These are phyloP conservation scores for Reticulascus tulasneorum DNA, from an alignment of 2,329 filamentous ascomycete species.

Conservation along the genomic window DNA sequence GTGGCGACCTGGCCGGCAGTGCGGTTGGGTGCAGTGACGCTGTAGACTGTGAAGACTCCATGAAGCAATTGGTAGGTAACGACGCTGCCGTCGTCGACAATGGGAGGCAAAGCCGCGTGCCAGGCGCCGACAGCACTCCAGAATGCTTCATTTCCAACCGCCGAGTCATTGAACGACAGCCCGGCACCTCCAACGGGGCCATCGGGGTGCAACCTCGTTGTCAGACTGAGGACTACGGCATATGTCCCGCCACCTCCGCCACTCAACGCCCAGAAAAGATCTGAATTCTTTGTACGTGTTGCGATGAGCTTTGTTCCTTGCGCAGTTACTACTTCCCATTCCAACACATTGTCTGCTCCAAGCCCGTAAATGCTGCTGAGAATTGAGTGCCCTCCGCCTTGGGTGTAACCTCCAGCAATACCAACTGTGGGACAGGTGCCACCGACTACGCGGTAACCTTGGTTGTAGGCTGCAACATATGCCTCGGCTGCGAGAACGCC, in stretches of 20 bases:
- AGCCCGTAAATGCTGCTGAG: slow-evolving; percentile 44
- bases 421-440: slow-evolving; percentile 49
- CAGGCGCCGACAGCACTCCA: slow-evolving; percentile 24
- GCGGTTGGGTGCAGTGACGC: background rate
- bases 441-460: slow-evolving; percentile 39
- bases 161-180: slow-evolving; percentile 6
- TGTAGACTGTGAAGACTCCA: slow-evolving; percentile 9
- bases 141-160: slow-evolving; percentile 26
- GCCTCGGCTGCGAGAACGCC: slow-evolving; percentile 47
- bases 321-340: slow-evolving; percentile 43
- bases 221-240: slow-evolving; percentile 37
- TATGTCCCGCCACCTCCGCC: slow-evolving; percentile 50
- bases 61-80: slow-evolving; percentile 29
- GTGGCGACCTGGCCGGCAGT: background rate
- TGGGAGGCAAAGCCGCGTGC: slow-evolving; percentile 10
- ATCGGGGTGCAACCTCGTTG: background rate
- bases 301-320: slow-evolving; percentile 37
- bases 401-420: slow-evolving; percentile 49
- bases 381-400: slow-evolving; percentile 49
- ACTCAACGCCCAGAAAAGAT: slow-evolving; percentile 52
- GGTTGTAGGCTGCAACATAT: slow-evolving; percentile 32
- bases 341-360: slow-evolving; percentile 47
- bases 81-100: slow-evolving; percentile 11
- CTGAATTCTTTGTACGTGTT: slow-evolving; percentile 34
- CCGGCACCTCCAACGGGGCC: slow-evolving; percentile 3